Evolutionary conservation across 345 rosid species (phyloP).

Genomic region (Euphorbia peplus): DNA sequence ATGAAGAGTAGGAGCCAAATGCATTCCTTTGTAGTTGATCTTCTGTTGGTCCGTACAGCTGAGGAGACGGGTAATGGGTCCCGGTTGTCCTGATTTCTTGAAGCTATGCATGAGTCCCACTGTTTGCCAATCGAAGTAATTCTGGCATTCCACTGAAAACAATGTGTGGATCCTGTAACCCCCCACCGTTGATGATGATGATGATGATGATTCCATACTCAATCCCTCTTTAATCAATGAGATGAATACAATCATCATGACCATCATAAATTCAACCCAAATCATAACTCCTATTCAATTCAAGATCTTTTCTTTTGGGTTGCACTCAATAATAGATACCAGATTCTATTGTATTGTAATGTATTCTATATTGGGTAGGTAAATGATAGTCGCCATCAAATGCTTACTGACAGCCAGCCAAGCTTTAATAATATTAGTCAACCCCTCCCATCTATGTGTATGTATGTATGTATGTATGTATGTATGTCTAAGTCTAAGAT

Average conservation of each 20-base stretch:
- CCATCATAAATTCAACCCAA: slow-evolving; percentile 35
- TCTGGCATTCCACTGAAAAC: slow-evolving; percentile 94
- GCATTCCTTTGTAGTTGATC: slow-evolving; percentile 76
- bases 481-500: too few relatives aligned
- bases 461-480: too few relatives aligned
- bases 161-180: slow-evolving; percentile 88
- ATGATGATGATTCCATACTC: slow-evolving; percentile 52
- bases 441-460: too few relatives aligned
- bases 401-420: slow-evolving; percentile 3
- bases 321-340: background rate
- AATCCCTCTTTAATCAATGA: slow-evolving; percentile 27
- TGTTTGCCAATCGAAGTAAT: slow-evolving; percentile 98
- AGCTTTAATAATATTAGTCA: background rate
- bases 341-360: too few relatives aligned
- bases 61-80: slow-evolving; percentile 83
- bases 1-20: slow-evolving; percentile 78
- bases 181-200: too few relatives aligned
- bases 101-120: slow-evolving; percentile 92
- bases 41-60: slow-evolving; percentile 90
- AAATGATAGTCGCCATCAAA: background rate
- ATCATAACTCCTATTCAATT: slow-evolving; percentile 34
- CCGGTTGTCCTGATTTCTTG: slow-evolving; percentile 83
- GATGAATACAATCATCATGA: slow-evolving; percentile 14
- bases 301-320: too few relatives aligned
- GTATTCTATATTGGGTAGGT: slow-evolving; percentile 1